Evolutionary conservation across 2,329 filamentous ascomycete genomes (phyloP).

Genomic region (Cordyceps cateniannulata): DNA sequence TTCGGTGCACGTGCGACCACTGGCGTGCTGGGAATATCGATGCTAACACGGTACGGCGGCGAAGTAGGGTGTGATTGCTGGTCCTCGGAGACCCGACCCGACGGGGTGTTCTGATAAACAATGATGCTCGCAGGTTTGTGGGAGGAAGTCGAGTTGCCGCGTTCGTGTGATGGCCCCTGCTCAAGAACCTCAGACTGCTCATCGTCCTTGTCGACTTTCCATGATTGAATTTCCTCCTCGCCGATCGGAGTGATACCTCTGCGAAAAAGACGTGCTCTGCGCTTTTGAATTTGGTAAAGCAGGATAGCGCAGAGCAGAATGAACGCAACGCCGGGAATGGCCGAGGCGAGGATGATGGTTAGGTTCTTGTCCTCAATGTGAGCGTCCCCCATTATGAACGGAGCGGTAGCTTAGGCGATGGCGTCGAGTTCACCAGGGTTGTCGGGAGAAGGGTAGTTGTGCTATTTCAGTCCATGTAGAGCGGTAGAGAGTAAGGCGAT

Average conservation of each 20-base stretch:
- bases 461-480: conserved; percentile 1
- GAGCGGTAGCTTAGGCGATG: background rate
- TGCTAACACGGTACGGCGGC: conserved; percentile 33
- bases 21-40: conserved; percentile 42
- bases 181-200: conserved; percentile 26
- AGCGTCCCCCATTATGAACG: conserved; percentile 7
- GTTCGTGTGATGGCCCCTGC: conserved; percentile 11
- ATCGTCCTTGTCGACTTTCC: conserved; percentile 40
- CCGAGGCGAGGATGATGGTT: conserved; percentile 46
- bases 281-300: conserved; percentile 33
- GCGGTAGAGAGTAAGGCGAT: background rate
- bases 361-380: conserved; percentile 18
- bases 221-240: conserved; percentile 60
- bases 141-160: conserved; percentile 24
- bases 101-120: conserved; percentile 38
- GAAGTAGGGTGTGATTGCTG: conserved; percentile 23
- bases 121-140: conserved; percentile 48
- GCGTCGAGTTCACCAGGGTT: background rate
- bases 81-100: conserved; percentile 23
- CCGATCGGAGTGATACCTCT: conserved; percentile 55
- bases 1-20: conserved; percentile 56
- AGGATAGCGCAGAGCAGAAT: conserved; percentile 27
- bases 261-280: conserved; percentile 38
- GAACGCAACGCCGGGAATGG: conserved; percentile 38
- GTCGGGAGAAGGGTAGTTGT: background rate